These are phyloP conservation scores for Xylaria sp. DNA, from an alignment of 2,329 filamentous ascomycete species.

Conservation along the genomic window DNA sequence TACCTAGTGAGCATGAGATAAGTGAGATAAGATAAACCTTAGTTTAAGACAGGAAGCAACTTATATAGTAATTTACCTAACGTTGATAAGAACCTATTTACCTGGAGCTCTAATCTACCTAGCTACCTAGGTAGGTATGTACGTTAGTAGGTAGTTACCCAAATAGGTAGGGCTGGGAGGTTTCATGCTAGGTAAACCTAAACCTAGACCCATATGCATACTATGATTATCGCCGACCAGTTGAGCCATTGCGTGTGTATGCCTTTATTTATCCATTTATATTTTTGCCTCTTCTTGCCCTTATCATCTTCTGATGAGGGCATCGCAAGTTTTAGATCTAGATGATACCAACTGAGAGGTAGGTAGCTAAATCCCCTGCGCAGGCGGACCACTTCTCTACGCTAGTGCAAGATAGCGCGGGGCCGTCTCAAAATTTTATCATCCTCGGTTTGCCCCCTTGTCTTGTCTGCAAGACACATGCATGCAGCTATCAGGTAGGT, in stretches of 20 bases:
- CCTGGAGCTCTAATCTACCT: too few species aligned
- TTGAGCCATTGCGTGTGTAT: not conserved
- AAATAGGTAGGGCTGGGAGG: too few species aligned
- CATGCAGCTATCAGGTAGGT: conserved; percentile 4
- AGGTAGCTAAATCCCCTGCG: conserved; percentile 1
- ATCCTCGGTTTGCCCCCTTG: conserved; percentile 19
- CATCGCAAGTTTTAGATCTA: conserved; percentile 24
- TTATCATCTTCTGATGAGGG: not conserved
- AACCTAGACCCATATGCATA: not conserved
- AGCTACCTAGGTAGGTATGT: too few species aligned
- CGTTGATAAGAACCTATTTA: not conserved
- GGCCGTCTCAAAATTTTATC: conserved; percentile 31
- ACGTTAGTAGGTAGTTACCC: too few species aligned
- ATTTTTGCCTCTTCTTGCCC: not conserved
- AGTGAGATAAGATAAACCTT: not conserved
- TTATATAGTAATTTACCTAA: not conserved
- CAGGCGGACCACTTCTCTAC: not conserved
- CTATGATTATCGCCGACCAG: not conserved
- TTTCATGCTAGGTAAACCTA: not conserved
- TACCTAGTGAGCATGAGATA: not conserved
- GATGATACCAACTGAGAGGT: not conserved
- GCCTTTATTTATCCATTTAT: not conserved
- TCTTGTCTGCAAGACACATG: conserved; percentile 7
- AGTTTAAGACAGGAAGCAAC: not conserved
- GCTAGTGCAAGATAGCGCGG: conserved; percentile 24